Conservation (phyloP, 495 filamentous ascomycete species). For the Hypoxylon crocopeplum region DNA sequence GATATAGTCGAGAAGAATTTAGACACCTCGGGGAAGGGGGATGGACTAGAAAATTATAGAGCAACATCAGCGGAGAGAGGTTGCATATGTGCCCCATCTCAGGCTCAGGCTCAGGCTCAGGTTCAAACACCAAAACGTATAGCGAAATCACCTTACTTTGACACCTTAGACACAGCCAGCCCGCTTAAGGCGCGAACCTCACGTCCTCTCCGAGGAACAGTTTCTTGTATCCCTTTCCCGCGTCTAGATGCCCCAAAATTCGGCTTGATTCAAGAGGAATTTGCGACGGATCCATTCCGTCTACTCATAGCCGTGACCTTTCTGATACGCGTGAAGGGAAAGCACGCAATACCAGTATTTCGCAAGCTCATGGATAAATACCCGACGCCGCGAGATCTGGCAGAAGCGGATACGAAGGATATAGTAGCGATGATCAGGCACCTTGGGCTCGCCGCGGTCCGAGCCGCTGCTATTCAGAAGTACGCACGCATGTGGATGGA, state of each 20-base stretch:
- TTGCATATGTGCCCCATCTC: not conserved
- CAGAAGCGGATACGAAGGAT: conserved; percentile 61
- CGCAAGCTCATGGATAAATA: conserved; percentile 70
- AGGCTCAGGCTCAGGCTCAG: not conserved
- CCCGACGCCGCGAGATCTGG: conserved; percentile 70
- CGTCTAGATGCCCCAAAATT: conserved; percentile 67
- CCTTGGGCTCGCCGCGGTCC: conserved; percentile 74
- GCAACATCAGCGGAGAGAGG: not conserved
- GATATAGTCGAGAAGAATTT: not conserved
- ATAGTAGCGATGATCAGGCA: conserved; percentile 69
- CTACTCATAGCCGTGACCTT: conserved; percentile 81
- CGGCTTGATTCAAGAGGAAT: conserved; percentile 84
- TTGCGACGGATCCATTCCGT: conserved; percentile 72
- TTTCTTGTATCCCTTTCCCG: conserved; percentile 75
- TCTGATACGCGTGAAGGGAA: conserved; percentile 79
- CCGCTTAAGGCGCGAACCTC: conserved; percentile 6
- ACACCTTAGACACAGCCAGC: conserved; percentile 11
- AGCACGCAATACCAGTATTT: conserved; percentile 78
- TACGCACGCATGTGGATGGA: conserved; percentile 75
- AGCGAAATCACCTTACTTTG: conserved; percentile 57
- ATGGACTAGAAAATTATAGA: not conserved
- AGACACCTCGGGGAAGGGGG: not conserved
- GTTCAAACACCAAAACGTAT: conserved; percentile 20
- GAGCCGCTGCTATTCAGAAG: conserved; percentile 56
- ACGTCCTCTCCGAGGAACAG: conserved; percentile 52